Evolutionary conservation across 805 yeast genomes (phyloP).

Genomic region (Nematodospora valgi): DNA sequence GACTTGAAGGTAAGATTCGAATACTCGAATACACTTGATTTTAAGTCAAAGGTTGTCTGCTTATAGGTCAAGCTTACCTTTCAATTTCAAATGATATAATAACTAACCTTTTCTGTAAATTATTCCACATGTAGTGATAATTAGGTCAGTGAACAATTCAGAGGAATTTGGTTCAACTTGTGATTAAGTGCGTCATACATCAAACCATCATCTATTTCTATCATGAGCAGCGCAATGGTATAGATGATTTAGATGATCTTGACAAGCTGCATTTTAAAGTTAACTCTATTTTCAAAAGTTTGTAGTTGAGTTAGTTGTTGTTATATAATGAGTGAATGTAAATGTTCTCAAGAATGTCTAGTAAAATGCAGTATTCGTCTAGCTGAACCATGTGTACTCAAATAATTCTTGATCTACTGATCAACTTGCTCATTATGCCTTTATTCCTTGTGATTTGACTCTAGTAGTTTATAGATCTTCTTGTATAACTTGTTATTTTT

Average conservation of each 20-base stretch:
- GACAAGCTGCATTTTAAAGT: neutral
- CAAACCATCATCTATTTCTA: conserved; percentile 25
- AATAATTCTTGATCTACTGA: conserved; percentile 14
- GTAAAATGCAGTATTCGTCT: conserved; percentile 18
- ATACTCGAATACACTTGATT: conserved; percentile 38
- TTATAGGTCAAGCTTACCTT: conserved; percentile 39
- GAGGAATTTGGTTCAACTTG: conserved; percentile 41
- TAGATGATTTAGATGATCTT: neutral
- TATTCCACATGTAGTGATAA: conserved; percentile 42
- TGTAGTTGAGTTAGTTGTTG: conserved; percentile 10
- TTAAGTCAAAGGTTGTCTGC: conserved; percentile 30
- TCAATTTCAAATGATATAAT: conserved; percentile 30
- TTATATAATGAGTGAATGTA: conserved; percentile 23
- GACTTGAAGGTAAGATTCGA: too few relatives aligned
- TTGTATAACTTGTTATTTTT: conserved; percentile 20
- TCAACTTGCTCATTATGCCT: conserved; percentile 12
- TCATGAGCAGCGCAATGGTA: neutral
- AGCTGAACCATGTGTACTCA: conserved; percentile 17
- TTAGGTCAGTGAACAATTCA: conserved; percentile 39
- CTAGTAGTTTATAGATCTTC: conserved; percentile 20
- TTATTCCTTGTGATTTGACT: conserved; percentile 17
- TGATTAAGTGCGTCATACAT: conserved; percentile 37
- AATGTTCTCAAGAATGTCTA: conserved; percentile 20
- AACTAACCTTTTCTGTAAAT: conserved; percentile 41
- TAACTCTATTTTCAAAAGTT: too few relatives aligned